Conservation (phyloP, 1,139 yeast genomes). For the Sugiyamaella grinbergsii region DNA sequence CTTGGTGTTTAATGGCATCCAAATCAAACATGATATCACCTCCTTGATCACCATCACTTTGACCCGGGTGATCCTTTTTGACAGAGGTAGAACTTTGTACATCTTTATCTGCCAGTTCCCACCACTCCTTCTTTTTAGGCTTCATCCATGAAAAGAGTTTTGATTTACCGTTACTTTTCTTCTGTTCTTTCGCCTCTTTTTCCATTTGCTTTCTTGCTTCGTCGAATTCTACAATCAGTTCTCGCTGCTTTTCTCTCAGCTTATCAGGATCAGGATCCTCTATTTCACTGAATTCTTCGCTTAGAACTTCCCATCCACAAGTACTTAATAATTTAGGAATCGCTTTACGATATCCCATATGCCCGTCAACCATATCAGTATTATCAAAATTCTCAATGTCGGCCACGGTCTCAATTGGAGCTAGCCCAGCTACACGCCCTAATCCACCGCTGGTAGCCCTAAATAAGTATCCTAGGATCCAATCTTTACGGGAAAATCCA, state of each 20-base stretch:
- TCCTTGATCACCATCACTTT: slow-evolving; percentile 22
- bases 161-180: slow-evolving; percentile 38
- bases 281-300: slow-evolving; percentile 92
- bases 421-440: slow-evolving; percentile 84
- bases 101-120: slow-evolving; percentile 62
- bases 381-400: slow-evolving; percentile 85
- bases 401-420: slow-evolving; percentile 62
- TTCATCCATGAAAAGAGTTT: slow-evolving; percentile 56
- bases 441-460: slow-evolving; percentile 96
- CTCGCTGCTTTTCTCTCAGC: slow-evolving; percentile 72
- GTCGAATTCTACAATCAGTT: slow-evolving; percentile 79
- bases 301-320: slow-evolving; percentile 73
- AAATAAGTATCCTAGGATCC: slow-evolving; percentile 94
- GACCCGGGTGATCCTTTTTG: slow-evolving; percentile 10
- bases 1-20: slow-evolving; percentile 43
- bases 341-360: slow-evolving; percentile 92
- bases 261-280: slow-evolving; percentile 95
- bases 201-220: slow-evolving; percentile 67
- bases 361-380: slow-evolving; percentile 87
- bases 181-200: slow-evolving; percentile 37
- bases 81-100: slow-evolving; percentile 24
- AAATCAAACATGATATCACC: slow-evolving; percentile 42
- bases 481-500: slow-evolving; percentile 89
- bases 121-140: slow-evolving; percentile 85
- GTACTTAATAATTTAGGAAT: slow-evolving; percentile 76